Conservation (phyloP, 2,329 filamentous ascomycete species). For the Fusarium domesticum region DNA sequence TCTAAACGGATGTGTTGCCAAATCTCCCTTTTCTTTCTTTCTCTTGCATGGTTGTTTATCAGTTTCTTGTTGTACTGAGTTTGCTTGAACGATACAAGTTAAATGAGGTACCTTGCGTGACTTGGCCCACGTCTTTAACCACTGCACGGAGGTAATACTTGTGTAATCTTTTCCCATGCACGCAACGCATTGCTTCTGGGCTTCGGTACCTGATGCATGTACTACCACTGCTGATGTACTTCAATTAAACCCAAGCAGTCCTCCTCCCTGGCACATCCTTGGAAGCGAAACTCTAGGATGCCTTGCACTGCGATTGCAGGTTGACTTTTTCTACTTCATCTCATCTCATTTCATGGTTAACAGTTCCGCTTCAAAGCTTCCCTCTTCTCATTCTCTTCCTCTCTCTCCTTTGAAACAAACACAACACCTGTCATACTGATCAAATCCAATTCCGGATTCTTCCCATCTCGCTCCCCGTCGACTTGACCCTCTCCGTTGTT, state of each 20-base stretch:
- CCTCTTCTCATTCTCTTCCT: conserved; percentile 24
- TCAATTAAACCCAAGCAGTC: not conserved
- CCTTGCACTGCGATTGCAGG: conserved; percentile 3
- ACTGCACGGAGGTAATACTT: too few relatives aligned
- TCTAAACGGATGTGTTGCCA: too few relatives aligned
- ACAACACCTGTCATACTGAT: conserved; percentile 4
- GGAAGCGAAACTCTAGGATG: not conserved
- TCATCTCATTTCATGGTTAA: conserved; percentile 5
- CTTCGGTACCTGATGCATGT: not conserved
- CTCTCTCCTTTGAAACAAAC: not conserved
- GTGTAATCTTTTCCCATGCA: too few relatives aligned
- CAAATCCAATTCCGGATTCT: conserved; percentile 11
- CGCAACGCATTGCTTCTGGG: not conserved
- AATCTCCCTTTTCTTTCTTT: not conserved
- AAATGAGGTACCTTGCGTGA: not conserved
- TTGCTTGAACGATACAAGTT: too few relatives aligned
- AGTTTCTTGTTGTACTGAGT: not conserved
- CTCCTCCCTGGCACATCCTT: not conserved
- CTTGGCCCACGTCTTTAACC: not conserved
- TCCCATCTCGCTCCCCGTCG: conserved; percentile 22
- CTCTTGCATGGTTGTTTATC: not conserved
- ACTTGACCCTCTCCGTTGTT: too few relatives aligned
- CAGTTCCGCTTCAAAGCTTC: conserved; percentile 18
- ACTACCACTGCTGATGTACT: not conserved
- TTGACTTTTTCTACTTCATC: conserved; percentile 1